These are phyloP conservation scores for Cochlearia excelsa DNA, from an alignment of 345 rosid species.

Conservation along the genomic window DNA sequence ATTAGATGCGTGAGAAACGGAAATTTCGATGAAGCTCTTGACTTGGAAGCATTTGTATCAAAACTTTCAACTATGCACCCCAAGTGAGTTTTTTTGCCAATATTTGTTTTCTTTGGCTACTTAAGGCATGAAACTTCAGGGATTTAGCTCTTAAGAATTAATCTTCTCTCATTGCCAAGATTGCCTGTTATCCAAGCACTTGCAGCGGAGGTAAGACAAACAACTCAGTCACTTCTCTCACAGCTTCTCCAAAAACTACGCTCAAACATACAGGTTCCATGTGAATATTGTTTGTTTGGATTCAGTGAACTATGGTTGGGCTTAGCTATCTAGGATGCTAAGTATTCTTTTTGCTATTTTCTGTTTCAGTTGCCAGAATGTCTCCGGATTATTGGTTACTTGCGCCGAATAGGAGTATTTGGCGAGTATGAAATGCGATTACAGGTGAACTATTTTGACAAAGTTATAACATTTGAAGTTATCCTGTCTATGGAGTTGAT, in stretches of 20 bases:
- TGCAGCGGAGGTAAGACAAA: constrained; percentile 82
- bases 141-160: constrained; percentile 19
- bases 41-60: constrained; percentile 84
- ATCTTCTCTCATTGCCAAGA: constrained; percentile 39
- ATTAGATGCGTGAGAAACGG: constrained; percentile 95
- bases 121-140: constrained; percentile 23
- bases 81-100: constrained; percentile 55
- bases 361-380: constrained; percentile 82
- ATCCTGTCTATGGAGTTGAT: neutral
- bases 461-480: constrained; percentile 9
- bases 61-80: constrained; percentile 97
- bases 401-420: constrained; percentile 88
- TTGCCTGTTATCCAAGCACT: constrained; percentile 89
- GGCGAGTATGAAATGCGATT: constrained; percentile 93
- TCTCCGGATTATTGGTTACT: constrained; percentile 91
- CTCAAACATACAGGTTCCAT: constrained; percentile 79
- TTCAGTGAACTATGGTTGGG: constrained; percentile 7
- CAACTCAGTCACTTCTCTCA: constrained; percentile 89
- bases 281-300: neutral
- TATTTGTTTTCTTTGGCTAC: constrained; percentile 6
- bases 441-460: constrained; percentile 52
- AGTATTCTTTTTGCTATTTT: constrained; percentile 15
- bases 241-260: constrained; percentile 91
- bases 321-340: constrained; percentile 17
- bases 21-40: constrained; percentile 96